These are phyloP conservation scores for Rhodomyrtus tomentosa DNA, from an alignment of 345 rosid genomes.

Conservation along the genomic window DNA sequence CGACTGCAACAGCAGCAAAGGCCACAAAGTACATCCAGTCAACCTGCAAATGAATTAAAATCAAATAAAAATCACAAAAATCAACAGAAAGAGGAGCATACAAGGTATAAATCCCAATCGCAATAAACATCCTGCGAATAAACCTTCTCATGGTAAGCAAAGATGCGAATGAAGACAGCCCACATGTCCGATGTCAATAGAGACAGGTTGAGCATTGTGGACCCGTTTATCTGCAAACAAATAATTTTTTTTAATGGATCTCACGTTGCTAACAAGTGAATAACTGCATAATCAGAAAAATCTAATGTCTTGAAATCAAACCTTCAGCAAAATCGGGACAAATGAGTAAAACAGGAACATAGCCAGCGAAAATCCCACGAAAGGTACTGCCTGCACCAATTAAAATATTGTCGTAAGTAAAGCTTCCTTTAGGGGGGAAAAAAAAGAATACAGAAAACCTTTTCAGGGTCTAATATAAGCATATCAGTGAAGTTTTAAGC, in stretches of 20 bases:
- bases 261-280: neutral
- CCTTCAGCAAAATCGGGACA: constrained; percentile 78
- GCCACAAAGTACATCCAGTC: constrained; percentile 92
- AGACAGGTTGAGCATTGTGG: constrained; percentile 91
- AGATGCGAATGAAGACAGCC: constrained; percentile 80
- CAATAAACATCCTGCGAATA: neutral
- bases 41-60: constrained; percentile 19
- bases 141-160: constrained; percentile 84
- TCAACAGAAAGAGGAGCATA: neutral
- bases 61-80: neutral
- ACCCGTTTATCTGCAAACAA: constrained; percentile 45
- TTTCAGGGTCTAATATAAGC: neutral
- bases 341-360: constrained; percentile 77
- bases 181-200: constrained; percentile 92
- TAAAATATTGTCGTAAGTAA: neutral
- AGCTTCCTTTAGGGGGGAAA: neutral
- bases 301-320: constrained; percentile 9
- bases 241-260: neutral
- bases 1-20: constrained; percentile 57
- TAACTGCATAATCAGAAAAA: neutral
- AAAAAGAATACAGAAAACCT: neutral
- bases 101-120: neutral
- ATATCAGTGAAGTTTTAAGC: neutral
- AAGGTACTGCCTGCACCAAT: constrained; percentile 55
- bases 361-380: constrained; percentile 44